These are phyloP conservation scores for Annulohypoxylon maeteangense DNA, from an alignment of 495 filamentous ascomycete species.

Conservation along the genomic window DNA sequence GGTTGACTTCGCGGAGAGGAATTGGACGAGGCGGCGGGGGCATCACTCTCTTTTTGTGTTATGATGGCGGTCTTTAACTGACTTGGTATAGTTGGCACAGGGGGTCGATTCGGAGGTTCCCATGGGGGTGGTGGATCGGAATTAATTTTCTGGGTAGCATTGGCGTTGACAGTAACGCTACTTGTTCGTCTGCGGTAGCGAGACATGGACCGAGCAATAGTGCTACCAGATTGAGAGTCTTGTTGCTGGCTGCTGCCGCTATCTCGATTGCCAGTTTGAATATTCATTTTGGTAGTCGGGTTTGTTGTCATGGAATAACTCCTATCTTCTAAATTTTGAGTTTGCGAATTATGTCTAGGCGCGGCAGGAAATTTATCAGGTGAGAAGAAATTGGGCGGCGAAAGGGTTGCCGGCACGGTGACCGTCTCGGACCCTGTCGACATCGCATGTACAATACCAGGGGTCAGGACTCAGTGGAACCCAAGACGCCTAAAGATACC, in stretches of 20 bases:
- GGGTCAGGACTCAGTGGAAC: conserved; percentile 35
- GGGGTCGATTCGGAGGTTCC: conserved; percentile 43
- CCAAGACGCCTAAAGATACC: conserved; percentile 39
- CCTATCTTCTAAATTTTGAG: conserved; percentile 21
- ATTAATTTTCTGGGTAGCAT: conserved; percentile 45
- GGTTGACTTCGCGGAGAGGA: conserved; percentile 39
- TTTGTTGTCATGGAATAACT: conserved; percentile 21
- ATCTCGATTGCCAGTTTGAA: conserved; percentile 13
- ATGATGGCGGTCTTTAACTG: conserved; percentile 36
- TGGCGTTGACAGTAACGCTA: conserved; percentile 42
- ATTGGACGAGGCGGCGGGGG: conserved; percentile 22
- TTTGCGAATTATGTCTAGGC: conserved; percentile 23
- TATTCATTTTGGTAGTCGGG: conserved; percentile 16
- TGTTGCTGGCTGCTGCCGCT: conserved; percentile 28
- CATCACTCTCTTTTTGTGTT: conserved; percentile 36
- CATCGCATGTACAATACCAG: conserved; percentile 26
- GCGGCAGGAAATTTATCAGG: conserved; percentile 20
- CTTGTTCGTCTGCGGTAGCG: conserved; percentile 61
- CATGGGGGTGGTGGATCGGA: conserved; percentile 43
- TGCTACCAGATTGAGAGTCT: conserved; percentile 30
- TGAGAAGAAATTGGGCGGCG: conserved; percentile 36
- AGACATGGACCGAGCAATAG: conserved; percentile 67
- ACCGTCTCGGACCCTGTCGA: conserved; percentile 43
- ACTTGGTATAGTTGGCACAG: conserved; percentile 47
- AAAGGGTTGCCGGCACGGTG: conserved; percentile 29